Evolutionary conservation across 306 rosid genomes (phyloP).

Genomic region (Clitoria ternatea): DNA sequence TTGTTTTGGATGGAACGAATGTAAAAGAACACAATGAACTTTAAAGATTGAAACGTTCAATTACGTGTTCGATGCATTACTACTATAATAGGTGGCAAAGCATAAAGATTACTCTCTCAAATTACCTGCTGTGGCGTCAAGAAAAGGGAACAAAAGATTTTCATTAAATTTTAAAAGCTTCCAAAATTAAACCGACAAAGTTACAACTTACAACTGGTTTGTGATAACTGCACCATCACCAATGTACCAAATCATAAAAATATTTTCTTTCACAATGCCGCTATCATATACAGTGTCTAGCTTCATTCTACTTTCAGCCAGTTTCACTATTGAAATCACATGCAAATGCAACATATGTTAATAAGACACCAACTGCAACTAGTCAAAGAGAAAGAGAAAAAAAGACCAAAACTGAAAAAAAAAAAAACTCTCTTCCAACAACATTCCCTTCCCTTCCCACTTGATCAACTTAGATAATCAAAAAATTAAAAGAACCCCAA

Average conservation of each 20-base stretch:
- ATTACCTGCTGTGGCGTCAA: neutral
- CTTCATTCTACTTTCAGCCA: neutral
- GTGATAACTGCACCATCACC: neutral
- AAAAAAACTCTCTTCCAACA: neutral
- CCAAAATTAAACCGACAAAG: neutral
- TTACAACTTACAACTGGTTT: too few relatives aligned
- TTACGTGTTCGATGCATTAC: neutral
- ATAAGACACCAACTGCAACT: neutral
- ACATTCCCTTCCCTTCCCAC: neutral
- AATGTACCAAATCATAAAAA: neutral
- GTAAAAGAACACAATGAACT: neutral
- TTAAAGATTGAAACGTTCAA: neutral
- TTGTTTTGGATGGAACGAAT: neutral
- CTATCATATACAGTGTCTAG: neutral
- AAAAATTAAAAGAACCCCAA: neutral
- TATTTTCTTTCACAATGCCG: neutral
- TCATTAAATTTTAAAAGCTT: neutral
- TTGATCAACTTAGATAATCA: neutral
- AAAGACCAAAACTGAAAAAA: too few relatives aligned
- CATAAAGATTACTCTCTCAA: neutral
- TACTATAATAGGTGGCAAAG: neutral
- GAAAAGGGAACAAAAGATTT: neutral
- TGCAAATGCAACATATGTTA: constrained; percentile 1
- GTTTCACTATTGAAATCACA: neutral
- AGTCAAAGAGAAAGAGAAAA: neutral